Evolutionary conservation across 2,329 filamentous ascomycete genomes (phyloP).

Genomic region (Rhytidhysteron rufulum): DNA sequence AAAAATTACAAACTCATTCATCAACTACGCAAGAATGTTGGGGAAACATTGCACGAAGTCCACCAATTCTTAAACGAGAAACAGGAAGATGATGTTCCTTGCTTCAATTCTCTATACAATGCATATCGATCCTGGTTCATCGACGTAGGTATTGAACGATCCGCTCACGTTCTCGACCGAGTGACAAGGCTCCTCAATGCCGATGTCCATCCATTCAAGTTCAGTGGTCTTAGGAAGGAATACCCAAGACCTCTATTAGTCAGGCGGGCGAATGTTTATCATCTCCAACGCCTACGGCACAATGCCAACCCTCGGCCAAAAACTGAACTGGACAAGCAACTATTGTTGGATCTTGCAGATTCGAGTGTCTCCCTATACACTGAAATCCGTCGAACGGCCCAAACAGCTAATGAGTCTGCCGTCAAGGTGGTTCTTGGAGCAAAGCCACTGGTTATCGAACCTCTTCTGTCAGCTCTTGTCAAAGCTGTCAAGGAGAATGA

Average conservation of each 20-base stretch:
- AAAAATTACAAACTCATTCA: constrained; percentile 70
- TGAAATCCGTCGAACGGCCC: constrained; percentile 90
- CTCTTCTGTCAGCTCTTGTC: constrained; percentile 74
- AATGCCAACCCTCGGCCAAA: constrained; percentile 85
- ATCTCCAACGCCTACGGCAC: constrained; percentile 88
- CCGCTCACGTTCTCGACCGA: constrained; percentile 86
- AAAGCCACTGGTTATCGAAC: constrained; percentile 81
- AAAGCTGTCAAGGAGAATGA: constrained; percentile 75
- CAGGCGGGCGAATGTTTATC: constrained; percentile 89
- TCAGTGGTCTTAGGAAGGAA: constrained; percentile 84
- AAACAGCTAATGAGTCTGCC: constrained; percentile 87
- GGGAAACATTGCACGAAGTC: constrained; percentile 74
- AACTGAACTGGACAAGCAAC: constrained; percentile 80
- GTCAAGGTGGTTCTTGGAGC: constrained; percentile 87
- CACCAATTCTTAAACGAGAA: constrained; percentile 78
- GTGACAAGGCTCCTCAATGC: constrained; percentile 79
- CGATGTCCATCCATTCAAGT: constrained; percentile 89
- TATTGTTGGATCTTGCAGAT: constrained; percentile 82
- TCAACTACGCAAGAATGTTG: constrained; percentile 72
- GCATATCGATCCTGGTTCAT: constrained; percentile 96
- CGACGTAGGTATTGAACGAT: constrained; percentile 93
- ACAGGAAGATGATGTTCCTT: constrained; percentile 92
- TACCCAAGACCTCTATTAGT: constrained; percentile 92
- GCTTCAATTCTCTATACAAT: constrained; percentile 88
- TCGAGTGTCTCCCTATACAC: constrained; percentile 90